Base-by-base conservation (phyloP, 1,139 yeast species). In the Candida sp. region DNA sequence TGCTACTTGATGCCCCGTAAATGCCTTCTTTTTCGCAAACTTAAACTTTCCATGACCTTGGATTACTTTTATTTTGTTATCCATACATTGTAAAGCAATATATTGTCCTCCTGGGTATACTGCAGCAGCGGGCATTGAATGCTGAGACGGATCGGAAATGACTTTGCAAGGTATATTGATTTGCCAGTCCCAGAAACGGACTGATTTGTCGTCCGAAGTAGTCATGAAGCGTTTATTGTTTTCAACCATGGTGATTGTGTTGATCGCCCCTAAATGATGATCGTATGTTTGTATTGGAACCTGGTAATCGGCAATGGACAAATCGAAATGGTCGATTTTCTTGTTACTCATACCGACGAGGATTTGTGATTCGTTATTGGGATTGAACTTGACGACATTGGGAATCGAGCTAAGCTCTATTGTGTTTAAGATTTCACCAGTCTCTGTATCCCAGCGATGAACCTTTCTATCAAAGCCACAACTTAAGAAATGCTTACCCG, bases 111-210 rank as follows among this genome's bases (percentile, higher is more conserved):
- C 61, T 0, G 96, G 95, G 54, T 84, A 85, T 1, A 77, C 58
- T 9, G 71, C 77, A 0, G 84, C 75, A 3, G 75, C 66, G 0
- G 96, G 95, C 82, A 87, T 85, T 1, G 96, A 82, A 52, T 83
- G 87, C 60, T 85, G 91, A 0, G 82, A 67, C 1, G 96, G 95
- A 50, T 87, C 96, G 9, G 93, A 79, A 2, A 90, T 86, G 49
- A 81, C 80, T 60, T 88, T 89, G 43, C 85, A 76, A 0, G 97
- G 97, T 41, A 87, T 86, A 58, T 89, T 88, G 39, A 88, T 75
- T 43, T 82, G 83, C 75, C 89, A 77, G 47, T 86, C 86, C 97
- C 97, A 90, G n/a, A 90, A 78, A 44, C 95, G 69, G 1, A 89
- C 75, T 0, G 95, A 76, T 54, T 87, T 84, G 61, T 90, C 97